phyloP scores from a whole-genome alignment of 148 eudicot species.

The Arbutus unedo region DNA sequence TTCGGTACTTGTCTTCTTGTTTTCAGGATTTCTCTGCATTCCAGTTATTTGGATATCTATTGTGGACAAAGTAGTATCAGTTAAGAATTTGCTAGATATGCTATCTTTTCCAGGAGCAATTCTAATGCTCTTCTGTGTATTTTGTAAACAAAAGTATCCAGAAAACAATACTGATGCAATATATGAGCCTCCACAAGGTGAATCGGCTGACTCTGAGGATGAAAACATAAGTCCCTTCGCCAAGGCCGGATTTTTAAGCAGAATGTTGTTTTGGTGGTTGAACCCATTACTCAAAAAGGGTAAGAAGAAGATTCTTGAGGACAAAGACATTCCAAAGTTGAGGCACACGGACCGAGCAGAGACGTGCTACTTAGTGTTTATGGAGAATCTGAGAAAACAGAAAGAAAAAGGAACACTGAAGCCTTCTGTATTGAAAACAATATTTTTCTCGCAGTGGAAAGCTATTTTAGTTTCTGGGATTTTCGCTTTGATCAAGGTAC shows the following conservation, averaged over 20 bases:
- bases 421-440: constrained; percentile 26
- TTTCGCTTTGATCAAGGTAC: constrained; percentile 46
- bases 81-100: constrained; percentile 43
- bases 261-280: constrained; percentile 63
- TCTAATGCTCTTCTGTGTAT: constrained; percentile 58
- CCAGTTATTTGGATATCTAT: constrained; percentile 13
- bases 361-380: constrained; percentile 37
- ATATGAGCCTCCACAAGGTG: constrained; percentile 29
- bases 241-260: constrained; percentile 44
- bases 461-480: constrained; percentile 39
- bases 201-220: constrained; percentile 2
- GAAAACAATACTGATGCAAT: constrained; percentile 18
- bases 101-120: constrained; percentile 53
- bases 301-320: constrained; percentile 34
- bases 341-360: constrained; percentile 39
- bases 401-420: constrained; percentile 17
- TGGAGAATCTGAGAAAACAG: constrained; percentile 26
- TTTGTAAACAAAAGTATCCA: constrained; percentile 36
- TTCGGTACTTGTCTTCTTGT: constrained; percentile 14
- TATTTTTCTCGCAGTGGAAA: constrained; percentile 44
- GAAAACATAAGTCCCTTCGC: constrained; percentile 29
- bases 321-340: constrained; percentile 50
- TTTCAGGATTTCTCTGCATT: constrained; percentile 24
- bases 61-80: constrained; percentile 13
- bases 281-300: constrained; percentile 58